phyloP scores from a whole-genome alignment of 257 asterid species.

The Solanum corneliomulleri region DNA sequence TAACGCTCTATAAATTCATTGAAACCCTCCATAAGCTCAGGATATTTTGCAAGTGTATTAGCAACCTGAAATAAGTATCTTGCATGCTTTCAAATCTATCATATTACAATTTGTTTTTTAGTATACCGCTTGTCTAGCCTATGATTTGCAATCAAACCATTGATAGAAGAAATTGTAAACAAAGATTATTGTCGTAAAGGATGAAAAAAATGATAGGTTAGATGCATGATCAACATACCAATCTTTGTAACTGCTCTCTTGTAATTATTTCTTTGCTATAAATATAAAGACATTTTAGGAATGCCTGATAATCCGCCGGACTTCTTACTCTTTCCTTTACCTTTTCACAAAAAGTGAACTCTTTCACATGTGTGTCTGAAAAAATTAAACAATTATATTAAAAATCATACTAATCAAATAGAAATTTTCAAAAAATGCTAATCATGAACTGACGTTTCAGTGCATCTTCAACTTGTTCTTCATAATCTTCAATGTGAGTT shows the following conservation, averaged over 20 bases:
- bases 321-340: slow-evolving; percentile 75
- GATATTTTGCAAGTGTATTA: slow-evolving; percentile 71
- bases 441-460: slow-evolving; percentile 55
- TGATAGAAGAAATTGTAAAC: neutral
- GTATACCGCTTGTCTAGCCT: neutral
- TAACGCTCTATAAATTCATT: slow-evolving; percentile 71
- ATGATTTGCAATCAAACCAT: neutral
- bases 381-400: slow-evolving; percentile 11
- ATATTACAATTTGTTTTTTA: neutral
- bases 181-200: neutral
- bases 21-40: slow-evolving; percentile 90
- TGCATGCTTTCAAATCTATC: neutral
- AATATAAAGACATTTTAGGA: slow-evolving; percentile 87
- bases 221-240: slow-evolving; percentile 49
- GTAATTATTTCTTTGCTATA: slow-evolving; percentile 87
- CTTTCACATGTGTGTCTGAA: slow-evolving; percentile 59
- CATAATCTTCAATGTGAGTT: slow-evolving; percentile 24
- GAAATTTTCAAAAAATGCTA: neutral
- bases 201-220: neutral
- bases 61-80: slow-evolving; percentile 39
- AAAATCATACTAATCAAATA: neutral
- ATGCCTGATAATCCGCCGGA: slow-evolving; percentile 86
- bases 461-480: slow-evolving; percentile 31
- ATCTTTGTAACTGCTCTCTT: slow-evolving; percentile 63
- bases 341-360: slow-evolving; percentile 78